Evolutionary conservation across 1,139 yeast species (phyloP).

Genomic region (Candida tetrigidarum): DNA sequence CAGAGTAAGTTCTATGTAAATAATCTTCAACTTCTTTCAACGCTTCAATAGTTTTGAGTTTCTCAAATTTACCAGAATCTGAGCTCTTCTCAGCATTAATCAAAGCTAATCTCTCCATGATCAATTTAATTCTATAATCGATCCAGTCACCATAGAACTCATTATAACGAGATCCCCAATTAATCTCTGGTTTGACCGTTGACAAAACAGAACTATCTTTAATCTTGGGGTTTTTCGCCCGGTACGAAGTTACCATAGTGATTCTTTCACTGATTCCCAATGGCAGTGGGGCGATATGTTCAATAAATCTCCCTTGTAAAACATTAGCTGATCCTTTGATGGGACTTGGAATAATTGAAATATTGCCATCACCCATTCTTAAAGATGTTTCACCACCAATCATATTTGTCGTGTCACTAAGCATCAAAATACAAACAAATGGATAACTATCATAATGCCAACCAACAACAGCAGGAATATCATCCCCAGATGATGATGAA

Average conservation of each 20-base stretch:
- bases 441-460: conserved; percentile 68
- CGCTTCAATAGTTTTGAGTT: conserved; percentile 36
- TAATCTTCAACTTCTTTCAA: conserved; percentile 45
- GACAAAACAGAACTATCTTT: conserved; percentile 34
- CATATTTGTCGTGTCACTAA: conserved; percentile 59
- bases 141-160: conserved; percentile 45
- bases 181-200: conserved; percentile 45
- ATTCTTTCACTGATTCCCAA: conserved; percentile 56
- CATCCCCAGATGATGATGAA: too few relatives aligned
- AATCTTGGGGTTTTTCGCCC: conserved; percentile 32
- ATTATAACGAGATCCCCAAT: conserved; percentile 36
- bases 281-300: conserved; percentile 62
- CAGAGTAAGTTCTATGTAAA: conserved; percentile 44
- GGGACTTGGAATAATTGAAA: conserved; percentile 56
- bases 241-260: conserved; percentile 50
- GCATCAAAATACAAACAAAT: conserved; percentile 66
- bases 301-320: conserved; percentile 57
- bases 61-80: conserved; percentile 37
- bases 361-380: conserved; percentile 44
- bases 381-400: conserved; percentile 63
- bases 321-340: conserved; percentile 57
- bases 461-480: conserved; percentile 55
- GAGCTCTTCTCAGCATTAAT: conserved; percentile 27
- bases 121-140: conserved; percentile 43
- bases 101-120: conserved; percentile 37